Conservation (phyloP, 306 rosid species). For the Lathyrus sativus region DNA sequence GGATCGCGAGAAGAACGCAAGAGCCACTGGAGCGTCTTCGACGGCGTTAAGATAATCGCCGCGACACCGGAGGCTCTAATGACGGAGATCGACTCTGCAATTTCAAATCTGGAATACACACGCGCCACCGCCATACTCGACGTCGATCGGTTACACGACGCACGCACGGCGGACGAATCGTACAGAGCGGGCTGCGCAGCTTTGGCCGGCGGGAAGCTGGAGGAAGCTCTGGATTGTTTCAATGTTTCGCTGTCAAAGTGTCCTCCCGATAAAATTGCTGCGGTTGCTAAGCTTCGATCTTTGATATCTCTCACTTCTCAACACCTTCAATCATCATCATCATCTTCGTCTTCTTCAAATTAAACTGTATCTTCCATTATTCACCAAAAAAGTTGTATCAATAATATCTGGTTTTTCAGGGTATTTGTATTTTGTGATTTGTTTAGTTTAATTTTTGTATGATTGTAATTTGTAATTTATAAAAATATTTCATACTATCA, state of each 20-base stretch:
- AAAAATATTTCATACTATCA: no score
- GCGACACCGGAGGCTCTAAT: slow-evolving; percentile 74
- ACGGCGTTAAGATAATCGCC: slow-evolving; percentile 67
- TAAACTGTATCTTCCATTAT: neutral
- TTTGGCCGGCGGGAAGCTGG: slow-evolving; percentile 71
- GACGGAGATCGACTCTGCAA: slow-evolving; percentile 82
- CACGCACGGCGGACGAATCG: slow-evolving; percentile 71
- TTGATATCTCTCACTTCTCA: slow-evolving; percentile 72
- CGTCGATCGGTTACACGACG: slow-evolving; percentile 46
- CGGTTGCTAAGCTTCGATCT: slow-evolving; percentile 70
- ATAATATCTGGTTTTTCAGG: neutral
- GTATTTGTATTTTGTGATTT: neutral
- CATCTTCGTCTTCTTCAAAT: neutral
- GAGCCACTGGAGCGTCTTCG: slow-evolving; percentile 65
- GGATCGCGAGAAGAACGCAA: slow-evolving; percentile 47
- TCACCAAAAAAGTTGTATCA: neutral
- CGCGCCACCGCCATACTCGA: slow-evolving; percentile 63
- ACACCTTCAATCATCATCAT: slow-evolving; percentile 53
- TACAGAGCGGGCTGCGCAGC: slow-evolving; percentile 85
- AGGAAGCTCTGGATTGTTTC: slow-evolving; percentile 66
- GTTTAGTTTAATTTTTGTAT: no score
- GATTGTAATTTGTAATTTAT: no score
- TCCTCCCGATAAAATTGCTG: slow-evolving; percentile 68
- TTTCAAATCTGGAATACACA: slow-evolving; percentile 66
- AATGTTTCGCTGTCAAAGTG: slow-evolving; percentile 69